A percentile compares a stretch with the other conserved stretches of the same genome.
Conservation (phyloP, 2,329 filamentous ascomycete genomes). For the Rugonectria rugulosa region DNA sequence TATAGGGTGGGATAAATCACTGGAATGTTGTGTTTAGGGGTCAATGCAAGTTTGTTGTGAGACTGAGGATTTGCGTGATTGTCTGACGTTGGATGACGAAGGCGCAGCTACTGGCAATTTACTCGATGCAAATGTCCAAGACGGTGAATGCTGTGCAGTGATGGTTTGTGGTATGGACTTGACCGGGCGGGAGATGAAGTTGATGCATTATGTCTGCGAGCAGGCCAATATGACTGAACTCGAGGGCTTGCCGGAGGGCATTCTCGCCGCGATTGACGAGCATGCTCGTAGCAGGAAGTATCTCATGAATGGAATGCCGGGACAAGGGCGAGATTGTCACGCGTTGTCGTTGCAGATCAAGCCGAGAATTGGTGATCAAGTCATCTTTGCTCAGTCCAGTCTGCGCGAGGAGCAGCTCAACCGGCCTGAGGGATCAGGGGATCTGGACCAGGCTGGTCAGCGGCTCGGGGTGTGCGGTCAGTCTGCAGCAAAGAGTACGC, state of each 20-base stretch:
- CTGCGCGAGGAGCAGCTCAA: no score
- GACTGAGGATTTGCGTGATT: neutral
- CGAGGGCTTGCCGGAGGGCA: conserved; percentile 67
- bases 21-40: neutral
- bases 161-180: no score
- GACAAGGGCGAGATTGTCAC: conserved; percentile 77
- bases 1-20: neutral
- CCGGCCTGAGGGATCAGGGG: no score
- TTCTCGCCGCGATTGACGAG: conserved; percentile 75
- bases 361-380: conserved; percentile 55
- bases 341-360: conserved; percentile 72
- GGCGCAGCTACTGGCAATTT: no score
- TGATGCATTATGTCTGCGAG: conserved; percentile 73
- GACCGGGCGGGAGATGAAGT: conserved; percentile 66
- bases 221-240: conserved; percentile 69
- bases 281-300: conserved; percentile 68
- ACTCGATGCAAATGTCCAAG: no score
- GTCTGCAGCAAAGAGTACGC: no score
- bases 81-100: conserved; percentile 43
- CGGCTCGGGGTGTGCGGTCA: no score
- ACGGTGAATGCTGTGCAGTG: no score
- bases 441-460: no score
- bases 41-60: conserved; percentile 14
- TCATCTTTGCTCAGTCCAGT: no score
- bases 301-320: conserved; percentile 82